A percentile compares a stretch with the other conserved stretches of the same genome.
Evolutionary conservation across 2,329 filamentous ascomycete species (phyloP).

Genomic region (Catunica adiposa): DNA sequence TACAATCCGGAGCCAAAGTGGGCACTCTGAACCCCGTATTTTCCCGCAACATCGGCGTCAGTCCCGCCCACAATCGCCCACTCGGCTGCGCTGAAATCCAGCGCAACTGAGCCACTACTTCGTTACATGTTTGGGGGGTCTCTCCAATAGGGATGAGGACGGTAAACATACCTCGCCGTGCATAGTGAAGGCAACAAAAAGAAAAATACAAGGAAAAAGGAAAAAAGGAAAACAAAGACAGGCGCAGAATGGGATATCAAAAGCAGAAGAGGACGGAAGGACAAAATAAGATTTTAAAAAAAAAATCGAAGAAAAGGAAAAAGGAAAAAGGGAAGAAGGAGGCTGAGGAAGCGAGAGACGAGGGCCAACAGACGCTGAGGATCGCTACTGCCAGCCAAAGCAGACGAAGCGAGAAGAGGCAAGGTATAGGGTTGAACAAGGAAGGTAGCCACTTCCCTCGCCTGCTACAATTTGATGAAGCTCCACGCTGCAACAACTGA

Average conservation of each 20-base stretch:
- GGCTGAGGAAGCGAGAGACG: not conserved
- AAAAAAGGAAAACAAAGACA: conserved; percentile 9
- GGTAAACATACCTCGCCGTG: conserved; percentile 13
- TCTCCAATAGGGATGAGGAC: conserved; percentile 40
- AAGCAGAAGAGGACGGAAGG: conserved; percentile 5
- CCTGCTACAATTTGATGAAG: too few relatives aligned
- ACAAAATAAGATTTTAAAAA: conserved; percentile 9
- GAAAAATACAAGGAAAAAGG: conserved; percentile 3
- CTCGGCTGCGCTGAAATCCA: not conserved
- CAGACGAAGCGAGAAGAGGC: not conserved
- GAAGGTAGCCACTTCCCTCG: too few relatives aligned
- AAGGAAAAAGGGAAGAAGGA: conserved; percentile 2
- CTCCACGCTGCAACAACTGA: too few relatives aligned
- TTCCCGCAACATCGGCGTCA: not conserved
- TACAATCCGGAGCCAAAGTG: not conserved
- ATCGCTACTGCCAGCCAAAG: not conserved
- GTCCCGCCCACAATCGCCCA: not conserved
- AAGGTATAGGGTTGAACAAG: not conserved
- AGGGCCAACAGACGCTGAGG: not conserved
- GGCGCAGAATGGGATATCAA: conserved; percentile 1
- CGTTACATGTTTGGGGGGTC: not conserved
- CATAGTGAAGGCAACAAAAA: conserved; percentile 10
- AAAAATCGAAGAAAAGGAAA: conserved; percentile 1
- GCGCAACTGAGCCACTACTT: not conserved
- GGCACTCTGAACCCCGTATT: not conserved